Base-by-base conservation (phyloP, 352 stramenopile genomes). In the Phytopythium montanum region DNA sequence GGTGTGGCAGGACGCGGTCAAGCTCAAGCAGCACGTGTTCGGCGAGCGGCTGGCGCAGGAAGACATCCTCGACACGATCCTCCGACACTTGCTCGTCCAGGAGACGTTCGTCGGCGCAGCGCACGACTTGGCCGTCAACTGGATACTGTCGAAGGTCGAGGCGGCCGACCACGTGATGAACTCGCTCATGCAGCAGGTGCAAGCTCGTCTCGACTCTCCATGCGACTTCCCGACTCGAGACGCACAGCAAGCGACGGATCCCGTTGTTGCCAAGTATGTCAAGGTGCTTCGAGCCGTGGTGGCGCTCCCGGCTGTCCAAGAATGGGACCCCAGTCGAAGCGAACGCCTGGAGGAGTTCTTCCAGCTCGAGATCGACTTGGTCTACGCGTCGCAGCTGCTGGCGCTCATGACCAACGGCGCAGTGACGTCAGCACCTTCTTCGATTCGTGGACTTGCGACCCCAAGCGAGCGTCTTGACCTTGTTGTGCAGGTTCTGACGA, bases 1-100 rank as follows among this genome's bases (percentile, higher is more conserved):
- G 34, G 66, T 92, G 18, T 76, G 81, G 60, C 72, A 79, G 48
- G 80, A 92, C 55, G 79, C 72, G n/a, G 25, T 79, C 29, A 83
- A 88, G 54, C 59, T 92, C 23, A 88, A 92, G 67, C 78, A 79
- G 9, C 82, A 88, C 60, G 69, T 84, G 7, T 89, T 92, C 67
- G 80, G 78, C 2, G 80, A 87, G 28, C 69, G 73, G 19, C 38
- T 90, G 2, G 75, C 57, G 16, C 73, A 87, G 60, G 72, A 92
- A 42, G 63, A 58, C 25, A 85, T 92, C 25, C 59, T 90, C 7
- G 72, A 76, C 19, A 58, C 75, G 13, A 74, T 92, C 38, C 60
- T 88, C 33, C 72, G 70, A 28, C 77, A 86, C 38, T 54, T 92
- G 13, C 67, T 87, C 9, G 59, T 33, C 29, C 36, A 69, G 21